Evolutionary conservation across 257 asterid species (phyloP), one percentile per base, ranked within the genome.

Genomic region (Coffea eugenioides): DNA sequence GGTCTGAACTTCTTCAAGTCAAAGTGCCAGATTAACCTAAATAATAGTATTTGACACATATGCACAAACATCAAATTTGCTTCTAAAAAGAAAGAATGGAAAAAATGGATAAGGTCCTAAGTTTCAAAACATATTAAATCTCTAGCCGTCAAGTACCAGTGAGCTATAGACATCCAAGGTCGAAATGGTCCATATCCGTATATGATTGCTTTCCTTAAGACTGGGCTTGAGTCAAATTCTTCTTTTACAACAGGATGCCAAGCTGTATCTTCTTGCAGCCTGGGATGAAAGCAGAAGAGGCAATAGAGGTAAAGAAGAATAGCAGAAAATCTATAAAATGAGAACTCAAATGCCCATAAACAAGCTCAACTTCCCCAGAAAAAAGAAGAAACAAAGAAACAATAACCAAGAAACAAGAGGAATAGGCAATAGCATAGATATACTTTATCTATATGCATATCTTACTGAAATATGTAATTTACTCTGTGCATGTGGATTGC

Each of bases 201-300:
- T 68, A 90, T 80, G 59, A 96, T 90, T 69, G 96, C 96, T 88
- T 93, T 95, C 73, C 98, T 90, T 56, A 94, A 80, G 62, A 75
- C 31, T 46, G 94, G 86, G 67, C 82, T 48, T 43, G 95, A 80
- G 34, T 91, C 86, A 71, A 92, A 90, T 83, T 96, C 97, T 80
- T 90, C 89, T 78, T 36, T 80, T 74, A 76, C 54, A 68, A 96
- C 87, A 75, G 98, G 98, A 75, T 86, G 91, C 99, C 98, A 94
- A 73, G 97, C 99, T 39, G 98, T 96, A 84, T 96, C 99, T 88
- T 94, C 97, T 41, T 79, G 78, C 92, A 96, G 86, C 98, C 99
- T 95, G 89, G 76, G 71, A 81, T 66, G 73, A 31, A 77, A 77
- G 71, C 16, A 61, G 69, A 80, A 21, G 70, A 34, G 12, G 34